Evolutionary conservation across 306 rosid species (phyloP).

Genomic region (Malus orientalis): DNA sequence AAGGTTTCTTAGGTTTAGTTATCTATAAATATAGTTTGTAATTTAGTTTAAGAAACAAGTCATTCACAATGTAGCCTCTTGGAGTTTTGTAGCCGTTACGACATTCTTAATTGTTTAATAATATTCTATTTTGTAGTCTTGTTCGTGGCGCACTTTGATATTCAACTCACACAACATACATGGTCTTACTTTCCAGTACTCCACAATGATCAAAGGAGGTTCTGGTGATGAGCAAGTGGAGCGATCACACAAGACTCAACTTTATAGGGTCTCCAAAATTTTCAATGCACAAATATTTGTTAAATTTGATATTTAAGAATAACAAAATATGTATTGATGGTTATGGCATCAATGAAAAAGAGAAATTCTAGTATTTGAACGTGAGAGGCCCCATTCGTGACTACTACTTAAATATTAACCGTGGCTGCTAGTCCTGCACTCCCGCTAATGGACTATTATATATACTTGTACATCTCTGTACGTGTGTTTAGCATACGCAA

Average conservation of each 20-base stretch:
- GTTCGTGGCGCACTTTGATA: too few species aligned
- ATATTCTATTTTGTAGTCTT: too few species aligned
- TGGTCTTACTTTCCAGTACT: not conserved
- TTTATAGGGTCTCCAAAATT: not conserved
- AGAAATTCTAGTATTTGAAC: not conserved
- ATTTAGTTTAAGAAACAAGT: too few species aligned
- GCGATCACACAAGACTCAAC: not conserved
- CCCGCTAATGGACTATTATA: not conserved
- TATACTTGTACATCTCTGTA: not conserved
- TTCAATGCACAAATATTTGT: not conserved
- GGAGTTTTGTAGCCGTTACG: too few species aligned
- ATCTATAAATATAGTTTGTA: too few species aligned
- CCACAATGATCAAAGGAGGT: not conserved
- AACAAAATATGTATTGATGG: too few species aligned
- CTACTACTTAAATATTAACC: not conserved
- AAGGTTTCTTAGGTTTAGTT: too few species aligned
- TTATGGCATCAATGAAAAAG: not conserved
- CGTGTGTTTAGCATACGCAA: not conserved
- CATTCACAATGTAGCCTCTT: too few species aligned
- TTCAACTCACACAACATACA: not conserved
- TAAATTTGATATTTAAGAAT: not conserved
- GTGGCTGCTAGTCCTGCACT: too few species aligned
- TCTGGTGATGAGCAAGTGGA: not conserved
- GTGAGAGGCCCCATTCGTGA: not conserved
- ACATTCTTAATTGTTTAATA: too few species aligned